Evolutionary conservation across 805 yeast species (phyloP).

Genomic region (Martiniozyma abietophila): DNA sequence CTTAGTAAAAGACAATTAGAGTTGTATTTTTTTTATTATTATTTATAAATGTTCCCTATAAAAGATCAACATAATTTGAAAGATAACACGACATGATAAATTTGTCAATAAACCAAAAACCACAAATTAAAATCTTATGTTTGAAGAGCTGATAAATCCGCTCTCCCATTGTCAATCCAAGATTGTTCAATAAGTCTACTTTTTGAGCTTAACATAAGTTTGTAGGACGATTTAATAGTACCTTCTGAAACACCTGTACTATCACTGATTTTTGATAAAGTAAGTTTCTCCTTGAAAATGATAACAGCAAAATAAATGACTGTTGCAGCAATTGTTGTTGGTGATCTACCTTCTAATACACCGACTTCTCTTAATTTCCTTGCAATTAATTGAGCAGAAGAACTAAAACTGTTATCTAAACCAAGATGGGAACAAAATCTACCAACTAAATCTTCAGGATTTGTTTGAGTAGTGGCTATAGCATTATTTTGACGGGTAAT

Average conservation of each 20-base stretch:
- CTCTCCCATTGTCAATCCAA: slow-evolving; percentile 65
- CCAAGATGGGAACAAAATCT: slow-evolving; percentile 96
- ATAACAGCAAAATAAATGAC: slow-evolving; percentile 89
- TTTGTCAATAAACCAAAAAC: not conserved
- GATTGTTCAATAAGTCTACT: slow-evolving; percentile 64
- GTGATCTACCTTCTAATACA: slow-evolving; percentile 91
- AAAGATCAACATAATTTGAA: too few relatives aligned
- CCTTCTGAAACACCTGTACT: slow-evolving; percentile 96
- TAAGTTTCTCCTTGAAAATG: slow-evolving; percentile 70
- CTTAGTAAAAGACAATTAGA: too few relatives aligned
- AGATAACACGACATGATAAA: not conserved
- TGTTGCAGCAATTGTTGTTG: slow-evolving; percentile 96
- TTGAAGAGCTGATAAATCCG: slow-evolving; percentile 23
- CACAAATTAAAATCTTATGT: not conserved
- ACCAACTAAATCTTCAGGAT: slow-evolving; percentile 90
- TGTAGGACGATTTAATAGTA: slow-evolving; percentile 87
- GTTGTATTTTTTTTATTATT: too few relatives aligned
- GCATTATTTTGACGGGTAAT: slow-evolving; percentile 39
- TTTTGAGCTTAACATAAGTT: slow-evolving; percentile 66
- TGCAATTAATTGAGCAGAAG: slow-evolving; percentile 90
- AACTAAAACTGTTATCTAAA: slow-evolving; percentile 70
- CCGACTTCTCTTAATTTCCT: slow-evolving; percentile 84
- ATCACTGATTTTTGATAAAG: slow-evolving; percentile 78
- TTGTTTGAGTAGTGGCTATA: slow-evolving; percentile 69
- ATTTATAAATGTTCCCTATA: too few relatives aligned